Conservation (phyloP, 495 filamentous ascomycete genomes). For the Lasiosphaeria miniovina region DNA sequence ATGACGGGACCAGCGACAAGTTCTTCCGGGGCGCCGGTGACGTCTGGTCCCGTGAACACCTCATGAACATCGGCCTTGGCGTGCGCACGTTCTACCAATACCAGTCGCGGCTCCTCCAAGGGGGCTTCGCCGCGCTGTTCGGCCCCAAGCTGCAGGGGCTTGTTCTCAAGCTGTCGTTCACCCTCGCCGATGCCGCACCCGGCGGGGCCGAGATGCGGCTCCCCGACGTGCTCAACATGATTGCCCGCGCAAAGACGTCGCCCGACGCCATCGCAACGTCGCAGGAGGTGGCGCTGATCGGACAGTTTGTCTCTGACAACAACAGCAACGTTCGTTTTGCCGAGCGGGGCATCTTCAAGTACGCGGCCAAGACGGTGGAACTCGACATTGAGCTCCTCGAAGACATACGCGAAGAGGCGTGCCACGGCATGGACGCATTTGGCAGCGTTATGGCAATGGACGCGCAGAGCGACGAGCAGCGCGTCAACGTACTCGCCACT, state of each 20-base stretch:
- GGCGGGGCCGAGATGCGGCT: constrained; percentile 33
- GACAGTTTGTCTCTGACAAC: constrained; percentile 44
- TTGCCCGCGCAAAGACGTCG: constrained; percentile 46
- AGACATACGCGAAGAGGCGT: constrained; percentile 49
- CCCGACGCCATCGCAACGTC: constrained; percentile 39
- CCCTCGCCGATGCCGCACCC: constrained; percentile 35
- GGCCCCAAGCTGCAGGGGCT: constrained; percentile 48
- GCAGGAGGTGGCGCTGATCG: constrained; percentile 46
- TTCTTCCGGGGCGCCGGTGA: constrained; percentile 26
- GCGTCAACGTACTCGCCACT: constrained; percentile 38
- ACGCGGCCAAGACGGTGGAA: constrained; percentile 45
- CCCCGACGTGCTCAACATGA: constrained; percentile 48
- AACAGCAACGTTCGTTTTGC: constrained; percentile 40
- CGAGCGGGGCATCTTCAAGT: constrained; percentile 46
- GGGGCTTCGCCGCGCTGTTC: constrained; percentile 48
- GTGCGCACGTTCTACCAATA: constrained; percentile 51
- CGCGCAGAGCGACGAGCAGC: constrained; percentile 21
- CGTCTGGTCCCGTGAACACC: constrained; percentile 43
- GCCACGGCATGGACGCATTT: constrained; percentile 50
- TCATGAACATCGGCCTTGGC: constrained; percentile 44
- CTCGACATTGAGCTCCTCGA: constrained; percentile 48
- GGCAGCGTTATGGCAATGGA: constrained; percentile 37
- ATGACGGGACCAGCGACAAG: constrained; percentile 19
- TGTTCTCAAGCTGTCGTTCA: constrained; percentile 49
- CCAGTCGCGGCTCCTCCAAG: constrained; percentile 49